Evolutionary conservation across 2,329 filamentous ascomycete genomes (phyloP).

Genomic region (Aspergillus niger): DNA sequence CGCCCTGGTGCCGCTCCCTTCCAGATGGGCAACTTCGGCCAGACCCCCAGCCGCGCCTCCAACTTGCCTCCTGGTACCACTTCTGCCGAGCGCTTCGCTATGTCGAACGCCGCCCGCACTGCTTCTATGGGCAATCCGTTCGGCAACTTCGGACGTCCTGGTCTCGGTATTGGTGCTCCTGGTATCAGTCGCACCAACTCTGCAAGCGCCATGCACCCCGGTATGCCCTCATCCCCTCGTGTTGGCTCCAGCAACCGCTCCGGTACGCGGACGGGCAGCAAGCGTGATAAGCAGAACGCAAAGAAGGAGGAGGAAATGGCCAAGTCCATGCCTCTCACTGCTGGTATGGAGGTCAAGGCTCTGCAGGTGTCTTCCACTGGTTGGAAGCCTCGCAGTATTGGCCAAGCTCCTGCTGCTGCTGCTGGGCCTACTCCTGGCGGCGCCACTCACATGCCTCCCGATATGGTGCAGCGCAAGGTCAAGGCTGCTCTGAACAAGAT

Average conservation of each 20-base stretch:
- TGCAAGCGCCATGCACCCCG: conserved; percentile 53
- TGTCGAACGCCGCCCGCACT: conserved; percentile 56
- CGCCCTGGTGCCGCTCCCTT: conserved; percentile 54
- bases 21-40: conserved; percentile 71
- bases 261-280: conserved; percentile 51
- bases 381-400: conserved; percentile 84
- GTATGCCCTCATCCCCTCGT: conserved; percentile 71
- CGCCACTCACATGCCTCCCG: conserved; percentile 73
- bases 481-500: conserved; percentile 99
- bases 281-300: conserved; percentile 52
- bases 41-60: conserved; percentile 46
- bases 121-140: conserved; percentile 56
- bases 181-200: conserved; percentile 67
- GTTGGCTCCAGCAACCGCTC: conserved; percentile 66
- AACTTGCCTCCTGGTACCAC: conserved; percentile 75
- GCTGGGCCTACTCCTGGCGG: conserved; percentile 52
- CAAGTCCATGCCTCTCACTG: conserved; percentile 90
- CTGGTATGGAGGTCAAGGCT: conserved; percentile 76
- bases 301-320: conserved; percentile 69
- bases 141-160: conserved; percentile 63
- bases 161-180: conserved; percentile 63
- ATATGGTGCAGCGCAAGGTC: conserved; percentile 96
- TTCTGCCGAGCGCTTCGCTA: conserved; percentile 72
- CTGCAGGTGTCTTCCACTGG: conserved; percentile 72
- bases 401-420: conserved; percentile 41